Evolutionary conservation across 2,329 filamentous ascomycete species (phyloP), one percentile per base, ranked within the genome.

Genomic region (Nannizzia gypsea): DNA sequence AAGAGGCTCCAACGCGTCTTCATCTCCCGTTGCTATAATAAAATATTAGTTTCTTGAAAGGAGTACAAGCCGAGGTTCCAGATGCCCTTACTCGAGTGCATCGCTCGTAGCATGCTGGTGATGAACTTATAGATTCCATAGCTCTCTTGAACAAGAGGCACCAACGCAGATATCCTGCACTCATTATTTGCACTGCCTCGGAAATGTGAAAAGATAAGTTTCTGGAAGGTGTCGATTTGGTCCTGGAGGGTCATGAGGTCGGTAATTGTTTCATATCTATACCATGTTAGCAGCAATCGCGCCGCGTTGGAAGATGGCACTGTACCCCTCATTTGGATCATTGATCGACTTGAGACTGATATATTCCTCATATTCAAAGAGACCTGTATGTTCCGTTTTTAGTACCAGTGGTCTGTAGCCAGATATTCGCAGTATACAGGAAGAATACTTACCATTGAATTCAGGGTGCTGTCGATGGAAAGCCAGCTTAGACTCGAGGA

Each of bases 111-210:
- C 93, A 99, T 99, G 86, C 93, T 99, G 0, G 93, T 99, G 65
- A 96, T 91, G 73, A 99, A 99, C 75, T 97, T 97, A 80, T 99
- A 99, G 67, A 99, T 97, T 55, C 93, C 93, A 74, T 97, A 99
- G 72, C 90, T 97, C 78, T 99, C 93, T 72, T 96, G 90, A 2
- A 99, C 93, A 48, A 99, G 78, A 1, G 91, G 90, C 22, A 97
- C 91, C 58, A 99, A 77, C 1, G 93, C 89, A 13, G 92, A 95
- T 68, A 99, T 99, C 63, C 92, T 83, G 73, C 92, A 97, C 73
- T 99, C 93, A 69, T 97, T 99, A 76, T 96, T 95, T 55, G 88
- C 86, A 26, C 91, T 88, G 65, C 86, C 84, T 62, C 91, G 86
- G 76, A 99, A 97, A 74, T 97, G 90, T 3, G 93, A 93, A 76